Conservation (phyloP, 2,329 filamentous ascomycete species). For the Xylaria polymorpha region DNA sequence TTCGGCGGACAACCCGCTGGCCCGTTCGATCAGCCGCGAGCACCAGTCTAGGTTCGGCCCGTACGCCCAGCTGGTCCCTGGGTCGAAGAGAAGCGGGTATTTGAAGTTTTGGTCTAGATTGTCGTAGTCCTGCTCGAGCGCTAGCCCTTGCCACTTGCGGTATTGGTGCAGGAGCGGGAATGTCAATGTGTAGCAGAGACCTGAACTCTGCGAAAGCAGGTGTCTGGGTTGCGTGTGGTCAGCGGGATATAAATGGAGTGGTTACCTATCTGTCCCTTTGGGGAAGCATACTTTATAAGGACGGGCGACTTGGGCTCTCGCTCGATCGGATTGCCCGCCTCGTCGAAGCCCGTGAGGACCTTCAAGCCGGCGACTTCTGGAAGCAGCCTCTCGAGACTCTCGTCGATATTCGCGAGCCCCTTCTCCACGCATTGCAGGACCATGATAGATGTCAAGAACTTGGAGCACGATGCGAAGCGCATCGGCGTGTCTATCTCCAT, state of each 20-base stretch:
- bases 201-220: slow-evolving; percentile 33
- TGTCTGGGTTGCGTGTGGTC: slow-evolving; percentile 25
- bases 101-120: slow-evolving; percentile 35
- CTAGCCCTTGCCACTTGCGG: slow-evolving; percentile 33
- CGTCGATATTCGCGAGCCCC: slow-evolving; percentile 31
- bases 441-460: slow-evolving; percentile 38
- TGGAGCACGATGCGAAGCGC: slow-evolving; percentile 35
- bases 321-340: slow-evolving; percentile 35
- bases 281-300: slow-evolving; percentile 32
- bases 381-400: slow-evolving; percentile 32
- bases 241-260: neutral
- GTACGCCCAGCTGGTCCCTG: slow-evolving; percentile 33
- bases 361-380: slow-evolving; percentile 36
- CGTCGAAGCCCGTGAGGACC: slow-evolving; percentile 37
- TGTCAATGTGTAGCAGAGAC: slow-evolving; percentile 30
- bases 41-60: slow-evolving; percentile 35
- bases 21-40: slow-evolving; percentile 31
- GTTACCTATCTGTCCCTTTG: neutral
- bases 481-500: slow-evolving; percentile 36
- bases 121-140: slow-evolving; percentile 23
- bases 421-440: slow-evolving; percentile 35
- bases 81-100: slow-evolving; percentile 39
- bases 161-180: slow-evolving; percentile 33
- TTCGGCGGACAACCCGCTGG: slow-evolving; percentile 29
- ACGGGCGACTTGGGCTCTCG: slow-evolving; percentile 38